A percentile compares a stretch with the other conserved stretches of the same genome.
These are phyloP conservation scores for Beauveria sp. DNA, from an alignment of 2,329 filamentous ascomycete genomes.

Conservation along the genomic window DNA sequence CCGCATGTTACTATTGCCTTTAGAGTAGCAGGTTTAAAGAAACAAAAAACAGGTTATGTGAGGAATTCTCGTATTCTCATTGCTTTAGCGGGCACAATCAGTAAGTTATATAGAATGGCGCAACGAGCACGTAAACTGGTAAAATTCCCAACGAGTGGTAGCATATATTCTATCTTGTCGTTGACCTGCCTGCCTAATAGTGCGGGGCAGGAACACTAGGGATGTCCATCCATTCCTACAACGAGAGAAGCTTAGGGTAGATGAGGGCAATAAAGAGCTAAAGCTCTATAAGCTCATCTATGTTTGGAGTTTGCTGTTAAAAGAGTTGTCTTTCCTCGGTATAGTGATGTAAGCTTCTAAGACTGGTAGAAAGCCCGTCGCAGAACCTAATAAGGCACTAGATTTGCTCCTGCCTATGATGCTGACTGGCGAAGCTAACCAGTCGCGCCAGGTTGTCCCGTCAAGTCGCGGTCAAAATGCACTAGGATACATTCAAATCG, in stretches of 20 bases:
- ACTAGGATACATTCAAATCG: not conserved
- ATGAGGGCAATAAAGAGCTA: not conserved
- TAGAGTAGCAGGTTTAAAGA: too few species aligned
- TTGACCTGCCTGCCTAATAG: not conserved
- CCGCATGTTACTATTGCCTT: too few species aligned
- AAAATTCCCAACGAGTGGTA: not conserved
- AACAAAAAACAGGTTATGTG: too few species aligned
- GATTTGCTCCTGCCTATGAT: not conserved
- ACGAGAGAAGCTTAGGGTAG: not conserved
- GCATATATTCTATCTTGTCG: not conserved
- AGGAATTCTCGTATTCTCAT: too few species aligned
- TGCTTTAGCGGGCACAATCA: not conserved
- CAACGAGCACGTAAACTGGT: not conserved
- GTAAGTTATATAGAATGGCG: not conserved
- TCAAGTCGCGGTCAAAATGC: not conserved
- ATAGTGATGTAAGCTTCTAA: not conserved
- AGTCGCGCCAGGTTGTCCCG: not conserved
- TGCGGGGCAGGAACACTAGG: not conserved
- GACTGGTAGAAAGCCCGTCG: not conserved
- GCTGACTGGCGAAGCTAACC: not conserved
- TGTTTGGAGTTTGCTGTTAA: not conserved
- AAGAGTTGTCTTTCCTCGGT: not conserved
- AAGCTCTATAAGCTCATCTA: not conserved
- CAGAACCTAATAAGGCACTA: not conserved
- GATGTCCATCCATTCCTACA: not conserved